Conservation (phyloP, 1,284 basidiomycete genomes). For the Ganoderma lingzhi region DNA sequence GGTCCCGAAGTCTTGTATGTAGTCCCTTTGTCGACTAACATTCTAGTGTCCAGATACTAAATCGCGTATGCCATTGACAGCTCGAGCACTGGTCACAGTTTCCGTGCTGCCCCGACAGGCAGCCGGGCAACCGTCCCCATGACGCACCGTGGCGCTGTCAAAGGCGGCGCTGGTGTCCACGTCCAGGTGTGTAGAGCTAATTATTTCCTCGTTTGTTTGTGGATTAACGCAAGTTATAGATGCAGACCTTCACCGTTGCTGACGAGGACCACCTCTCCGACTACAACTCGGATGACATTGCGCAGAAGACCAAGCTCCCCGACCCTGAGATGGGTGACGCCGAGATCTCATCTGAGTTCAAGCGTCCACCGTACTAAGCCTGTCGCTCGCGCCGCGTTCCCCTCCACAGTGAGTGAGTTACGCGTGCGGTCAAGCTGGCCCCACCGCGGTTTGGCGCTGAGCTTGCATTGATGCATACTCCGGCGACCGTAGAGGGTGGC, state of each 20-base stretch:
- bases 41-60: constrained; percentile 25
- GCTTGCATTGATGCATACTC: not conserved
- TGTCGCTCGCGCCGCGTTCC: not conserved
- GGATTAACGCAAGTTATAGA: constrained; percentile 24
- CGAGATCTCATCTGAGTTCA: constrained; percentile 39
- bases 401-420: not conserved
- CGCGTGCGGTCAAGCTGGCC: not conserved
- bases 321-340: constrained; percentile 35
- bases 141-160: constrained; percentile 35
- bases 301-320: constrained; percentile 57
- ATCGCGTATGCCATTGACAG: constrained; percentile 45
- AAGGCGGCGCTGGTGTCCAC: constrained; percentile 51
- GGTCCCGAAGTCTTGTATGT: constrained; percentile 67
- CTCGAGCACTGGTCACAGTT: constrained; percentile 39
- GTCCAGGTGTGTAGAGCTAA: constrained; percentile 52
- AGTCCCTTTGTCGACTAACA: constrained; percentile 15
- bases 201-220: not conserved
- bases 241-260: constrained; percentile 42
- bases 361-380: constrained; percentile 37
- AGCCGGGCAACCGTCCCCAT: constrained; percentile 20
- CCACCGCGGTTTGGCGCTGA: not conserved
- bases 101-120: constrained; percentile 25
- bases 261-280: constrained; percentile 35
- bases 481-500: not conserved
- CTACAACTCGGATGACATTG: constrained; percentile 43